Evolutionary conservation across 306 rosid genomes (phyloP), one percentile per base, ranked within the genome.

Genomic region (Vigna nakashimae): DNA sequence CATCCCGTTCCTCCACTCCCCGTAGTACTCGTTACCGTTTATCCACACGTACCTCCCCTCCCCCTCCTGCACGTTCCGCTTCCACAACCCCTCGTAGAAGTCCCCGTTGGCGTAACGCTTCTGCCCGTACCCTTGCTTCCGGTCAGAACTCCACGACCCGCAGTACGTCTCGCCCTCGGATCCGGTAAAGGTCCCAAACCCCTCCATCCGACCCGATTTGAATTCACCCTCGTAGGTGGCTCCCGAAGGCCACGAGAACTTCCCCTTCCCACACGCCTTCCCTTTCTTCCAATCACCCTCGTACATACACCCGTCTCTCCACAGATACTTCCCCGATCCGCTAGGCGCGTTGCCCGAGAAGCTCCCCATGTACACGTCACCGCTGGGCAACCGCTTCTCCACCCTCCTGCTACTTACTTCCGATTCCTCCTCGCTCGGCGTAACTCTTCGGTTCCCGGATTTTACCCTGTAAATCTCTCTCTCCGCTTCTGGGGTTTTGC

Each of bases 241-340:
- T 0, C 99, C 98, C 0, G 97, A 90, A 18, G 99, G 97, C 99
- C 98, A 96, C 1, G 98, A 96, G 87, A 96, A 91, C 40, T 83
- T 93, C 0, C 99, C 99, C 36, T 89, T 96, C 0, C 97, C 98
- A 1, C 92, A 91, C 58, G 97, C 98, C 43, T 96, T 96, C 1
- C 99, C 99, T 49, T 84, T 79, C 71, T 89, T 88, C 99, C 99
- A 96, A 28, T 90, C 97, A 0, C 99, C 99, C 43, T 90, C 97
- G 81, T 96, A 92, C 96, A 93, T 88, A 80, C 98, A 96, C 5
- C 99, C 98, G 82, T 96, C 99, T 0, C 75, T 83, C 99, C 99
- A 96, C 34, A 90, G 57, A 49, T 96, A 96, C 78, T 93, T 96
- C 1, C 99, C 98, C 28, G 94, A 96, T 83, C 99, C 98, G 80